Evolutionary conservation across 140 eudicot genomes (phyloP).

Genomic region (Bidens hawaiensis): DNA sequence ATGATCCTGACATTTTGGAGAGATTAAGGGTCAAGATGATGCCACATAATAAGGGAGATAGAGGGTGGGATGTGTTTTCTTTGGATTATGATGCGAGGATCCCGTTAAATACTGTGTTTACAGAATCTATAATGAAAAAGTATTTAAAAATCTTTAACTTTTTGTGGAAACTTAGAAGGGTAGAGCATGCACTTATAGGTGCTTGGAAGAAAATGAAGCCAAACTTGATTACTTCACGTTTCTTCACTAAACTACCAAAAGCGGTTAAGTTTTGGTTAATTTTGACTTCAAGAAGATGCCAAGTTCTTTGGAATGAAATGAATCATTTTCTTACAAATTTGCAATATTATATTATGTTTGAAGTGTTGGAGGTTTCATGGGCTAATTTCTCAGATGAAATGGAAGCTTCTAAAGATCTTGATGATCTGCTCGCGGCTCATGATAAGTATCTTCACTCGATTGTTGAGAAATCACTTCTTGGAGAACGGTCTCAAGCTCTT

Average conservation of each 20-base stretch:
- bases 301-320: constrained; percentile 97
- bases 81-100: constrained; percentile 90
- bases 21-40: constrained; percentile 94
- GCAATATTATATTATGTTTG: constrained; percentile 98
- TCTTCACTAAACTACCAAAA: constrained; percentile 59
- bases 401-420: constrained; percentile 98
- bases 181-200: constrained; percentile 88
- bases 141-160: constrained; percentile 82
- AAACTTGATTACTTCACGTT: constrained; percentile 72
- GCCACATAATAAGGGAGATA: constrained; percentile 45
- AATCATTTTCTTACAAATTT: constrained; percentile 87
- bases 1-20: constrained; percentile 83
- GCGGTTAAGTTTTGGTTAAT: constrained; percentile 66
- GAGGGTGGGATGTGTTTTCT: constrained; percentile 99
- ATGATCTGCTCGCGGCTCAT: constrained; percentile 52
- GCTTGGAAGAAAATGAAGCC: constrained; percentile 97
- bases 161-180: constrained; percentile 98
- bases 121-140: constrained; percentile 82
- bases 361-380: constrained; percentile 98
- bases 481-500: too few relatives aligned
- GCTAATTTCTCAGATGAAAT: constrained; percentile 79
- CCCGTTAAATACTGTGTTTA: constrained; percentile 75
- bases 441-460: too few relatives aligned
- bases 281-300: constrained; percentile 76
- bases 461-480: too few relatives aligned